Evolutionary conservation across 768 basidiomycete species (phyloP), one percentile per base, ranked within the genome.

Genomic region (Pulveroboletus sp.): DNA sequence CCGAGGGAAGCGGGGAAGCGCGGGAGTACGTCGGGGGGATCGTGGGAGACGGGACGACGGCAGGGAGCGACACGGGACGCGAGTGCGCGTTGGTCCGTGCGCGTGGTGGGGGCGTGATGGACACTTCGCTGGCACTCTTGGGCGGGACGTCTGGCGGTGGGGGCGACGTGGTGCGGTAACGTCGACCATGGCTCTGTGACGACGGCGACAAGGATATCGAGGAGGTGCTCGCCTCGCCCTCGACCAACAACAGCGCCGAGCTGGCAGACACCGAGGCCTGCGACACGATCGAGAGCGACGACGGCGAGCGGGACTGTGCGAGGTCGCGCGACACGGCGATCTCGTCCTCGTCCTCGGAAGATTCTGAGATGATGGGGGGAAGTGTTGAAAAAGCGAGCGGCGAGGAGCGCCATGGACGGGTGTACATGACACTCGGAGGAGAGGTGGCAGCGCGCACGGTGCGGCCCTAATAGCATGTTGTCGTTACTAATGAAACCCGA

Each of bases 391-490:
- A 56, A 4, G 21, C 57, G 34, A 67, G 65, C 0, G 65, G 65
- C 0, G 65, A 67, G 12, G 65, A 67, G 13, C 65, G 65, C 50
- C 61, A 47, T 4, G 65, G 65, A 3, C 65, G 67, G 8, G 67
- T 50, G 6, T 56, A 48, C 21, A 47, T 39, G 11, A 39, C 50
- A n/a, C 33, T 33, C 13, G 55, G 35, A 14, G 50, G 11, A 11
- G 36, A 20, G 20, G 51, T 11, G 24, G 45, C 10, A 20, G 50
- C 38, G 40, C 61, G 61, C 23, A 27, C 23, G 40, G 52, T 24
- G 53, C 62, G 63, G 36, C 16, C n/a, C 62, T 64, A 45, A 12
- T 6, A 1, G 4, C 27, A 29, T 29, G 12, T 29, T 29, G n/a
- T n/a, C n/a, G n/a, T n/a, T n/a, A n/a, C n/a, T n/a, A n/a, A n/a